A percentile compares a stretch with the other conserved stretches of the same genome.
phyloP scores from a whole-genome alignment of 2,329 filamentous ascomycete genomes.

The Curvularia spicifera region DNA sequence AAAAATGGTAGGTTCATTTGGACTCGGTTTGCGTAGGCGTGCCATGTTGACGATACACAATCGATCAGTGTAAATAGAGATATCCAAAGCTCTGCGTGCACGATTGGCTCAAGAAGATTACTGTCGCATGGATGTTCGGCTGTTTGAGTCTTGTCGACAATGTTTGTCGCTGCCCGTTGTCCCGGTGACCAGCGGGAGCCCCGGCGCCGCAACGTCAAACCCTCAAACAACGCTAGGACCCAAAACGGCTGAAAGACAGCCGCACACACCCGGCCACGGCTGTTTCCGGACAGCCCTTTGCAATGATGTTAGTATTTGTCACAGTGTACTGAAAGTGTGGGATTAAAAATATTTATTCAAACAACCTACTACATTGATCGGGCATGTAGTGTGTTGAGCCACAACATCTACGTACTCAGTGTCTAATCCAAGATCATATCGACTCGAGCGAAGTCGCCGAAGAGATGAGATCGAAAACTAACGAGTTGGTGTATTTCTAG shows the following conservation, averaged over 20 bases:
- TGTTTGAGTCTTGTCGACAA: constrained; percentile 9
- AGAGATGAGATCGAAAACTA: too few relatives aligned
- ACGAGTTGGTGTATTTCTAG: too few relatives aligned
- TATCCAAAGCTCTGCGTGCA: constrained; percentile 4
- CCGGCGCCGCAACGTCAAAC: constrained; percentile 3
- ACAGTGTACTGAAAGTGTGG: too few relatives aligned
- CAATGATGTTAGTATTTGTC: too few relatives aligned
- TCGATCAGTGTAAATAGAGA: constrained; percentile 6
- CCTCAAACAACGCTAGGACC: neutral
- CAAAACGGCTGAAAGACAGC: neutral
- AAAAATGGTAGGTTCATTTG: constrained; percentile 32
- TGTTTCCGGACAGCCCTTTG: neutral
- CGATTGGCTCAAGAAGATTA: constrained; percentile 16
- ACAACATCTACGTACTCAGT: too few relatives aligned
- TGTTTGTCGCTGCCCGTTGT: constrained; percentile 22
- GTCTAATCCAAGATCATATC: too few relatives aligned
- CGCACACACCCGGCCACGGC: neutral
- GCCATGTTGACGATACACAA: constrained; percentile 34
- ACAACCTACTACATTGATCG: too few relatives aligned
- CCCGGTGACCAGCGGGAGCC: constrained; percentile 12
- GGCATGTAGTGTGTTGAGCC: too few relatives aligned
- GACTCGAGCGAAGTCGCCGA: too few relatives aligned
- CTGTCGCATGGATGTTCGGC: constrained; percentile 9
- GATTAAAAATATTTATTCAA: too few relatives aligned
- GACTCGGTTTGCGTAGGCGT: constrained; percentile 44